Evolutionary conservation across 495 filamentous ascomycete species (phyloP).

Genomic region (Trichoderma reesei): DNA sequence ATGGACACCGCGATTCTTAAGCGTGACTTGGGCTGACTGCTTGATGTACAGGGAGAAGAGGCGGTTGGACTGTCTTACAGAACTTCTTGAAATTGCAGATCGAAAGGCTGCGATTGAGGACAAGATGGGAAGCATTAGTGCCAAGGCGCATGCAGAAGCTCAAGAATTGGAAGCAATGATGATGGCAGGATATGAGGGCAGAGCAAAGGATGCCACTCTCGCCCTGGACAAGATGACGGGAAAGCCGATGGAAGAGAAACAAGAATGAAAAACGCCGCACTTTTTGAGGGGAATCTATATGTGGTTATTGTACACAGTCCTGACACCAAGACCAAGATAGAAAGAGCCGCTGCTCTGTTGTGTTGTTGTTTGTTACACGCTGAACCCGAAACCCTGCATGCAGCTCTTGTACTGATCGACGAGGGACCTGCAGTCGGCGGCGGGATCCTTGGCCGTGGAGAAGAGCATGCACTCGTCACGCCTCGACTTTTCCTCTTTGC

Average conservation of each 20-base stretch:
- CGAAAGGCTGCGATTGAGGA: background rate
- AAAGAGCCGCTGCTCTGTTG: no score
- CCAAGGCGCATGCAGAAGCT: background rate
- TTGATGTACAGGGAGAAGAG: background rate
- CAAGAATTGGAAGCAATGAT: constrained; percentile 5
- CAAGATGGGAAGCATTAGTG: background rate
- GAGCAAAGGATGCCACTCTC: background rate
- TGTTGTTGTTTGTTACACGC: constrained; percentile 35
- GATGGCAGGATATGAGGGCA: background rate
- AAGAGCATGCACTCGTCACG: constrained; percentile 99
- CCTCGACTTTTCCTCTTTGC: constrained; percentile 83
- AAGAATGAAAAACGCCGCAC: background rate
- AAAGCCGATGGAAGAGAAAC: background rate
- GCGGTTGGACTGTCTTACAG: background rate
- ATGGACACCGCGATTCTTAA: no score
- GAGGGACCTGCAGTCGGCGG: constrained; percentile 66
- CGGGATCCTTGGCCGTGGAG: constrained; percentile 65
- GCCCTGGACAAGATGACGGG: background rate
- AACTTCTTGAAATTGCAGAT: background rate
- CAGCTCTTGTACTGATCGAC: constrained; percentile 83
- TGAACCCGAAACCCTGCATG: constrained; percentile 92
- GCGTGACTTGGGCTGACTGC: background rate
- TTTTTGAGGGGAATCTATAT: background rate
- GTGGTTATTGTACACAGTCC: constrained; percentile 4
- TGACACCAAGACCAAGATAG: background rate